These are phyloP conservation scores for Fraxinus ornus DNA, from an alignment of 305 asterid species.

Conservation along the genomic window DNA sequence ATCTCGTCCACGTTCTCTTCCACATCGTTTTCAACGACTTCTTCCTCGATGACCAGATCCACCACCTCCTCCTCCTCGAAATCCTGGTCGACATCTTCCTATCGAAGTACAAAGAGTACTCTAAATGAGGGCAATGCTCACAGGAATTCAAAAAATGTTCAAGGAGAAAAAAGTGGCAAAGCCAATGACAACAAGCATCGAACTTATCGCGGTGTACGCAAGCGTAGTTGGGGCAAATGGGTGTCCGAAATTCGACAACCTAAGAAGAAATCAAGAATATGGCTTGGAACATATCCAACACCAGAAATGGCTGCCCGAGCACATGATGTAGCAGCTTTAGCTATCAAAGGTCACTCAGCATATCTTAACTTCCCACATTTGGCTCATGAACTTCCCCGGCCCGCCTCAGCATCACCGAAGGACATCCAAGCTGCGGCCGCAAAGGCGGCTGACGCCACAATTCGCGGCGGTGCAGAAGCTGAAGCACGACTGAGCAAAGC, in stretches of 20 bases:
- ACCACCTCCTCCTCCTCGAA: conserved; percentile 24
- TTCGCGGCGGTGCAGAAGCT: conserved; percentile 19
- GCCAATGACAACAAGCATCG: conserved; percentile 36
- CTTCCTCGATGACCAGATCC: conserved; percentile 15
- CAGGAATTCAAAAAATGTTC: neutral
- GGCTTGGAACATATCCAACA: conserved; percentile 53
- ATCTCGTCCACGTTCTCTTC: neutral
- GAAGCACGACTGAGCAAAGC: conserved; percentile 9
- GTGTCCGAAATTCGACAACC: conserved; percentile 94
- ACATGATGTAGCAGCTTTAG: conserved; percentile 89
- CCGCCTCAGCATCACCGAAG: conserved; percentile 61
- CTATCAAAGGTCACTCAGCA: conserved; percentile 76
- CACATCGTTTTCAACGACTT: neutral
- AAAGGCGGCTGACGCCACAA: conserved; percentile 39
- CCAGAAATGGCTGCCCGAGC: conserved; percentile 95
- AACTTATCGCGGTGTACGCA: conserved; percentile 73
- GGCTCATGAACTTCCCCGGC: conserved; percentile 66
- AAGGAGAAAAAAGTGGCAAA: neutral
- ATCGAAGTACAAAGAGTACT: neutral
- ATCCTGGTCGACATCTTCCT: neutral
- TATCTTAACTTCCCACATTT: conserved; percentile 79
- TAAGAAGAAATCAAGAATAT: conserved; percentile 80
- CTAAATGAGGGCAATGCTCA: neutral
- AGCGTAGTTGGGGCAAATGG: conserved; percentile 93
- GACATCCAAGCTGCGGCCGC: conserved; percentile 92